phyloP scores from a whole-genome alignment of 208 protist species.

The Phytomonas francai region DNA sequence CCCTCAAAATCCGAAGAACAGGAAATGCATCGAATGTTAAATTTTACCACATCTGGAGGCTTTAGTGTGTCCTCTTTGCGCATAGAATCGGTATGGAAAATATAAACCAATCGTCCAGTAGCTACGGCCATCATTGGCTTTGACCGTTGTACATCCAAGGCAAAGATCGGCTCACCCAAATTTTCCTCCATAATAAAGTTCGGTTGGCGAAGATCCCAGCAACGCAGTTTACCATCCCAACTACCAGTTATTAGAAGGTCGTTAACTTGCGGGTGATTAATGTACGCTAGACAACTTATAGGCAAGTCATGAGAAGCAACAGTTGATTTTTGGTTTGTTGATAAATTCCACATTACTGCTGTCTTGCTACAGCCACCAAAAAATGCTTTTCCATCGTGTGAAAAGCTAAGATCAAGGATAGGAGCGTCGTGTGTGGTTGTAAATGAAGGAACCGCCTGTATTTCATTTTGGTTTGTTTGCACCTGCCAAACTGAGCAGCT shows the following conservation, averaged over 20 bases:
- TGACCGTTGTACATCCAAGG: conserved; percentile 52
- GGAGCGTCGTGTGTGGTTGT: conserved; percentile 38
- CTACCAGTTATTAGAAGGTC: conserved; percentile 76
- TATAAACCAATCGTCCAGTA: conserved; percentile 44
- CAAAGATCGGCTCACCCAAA: conserved; percentile 65
- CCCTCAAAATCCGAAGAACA: conserved; percentile 54
- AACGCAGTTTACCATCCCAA: conserved; percentile 80
- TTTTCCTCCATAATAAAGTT: conserved; percentile 56
- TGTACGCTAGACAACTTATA: conserved; percentile 60
- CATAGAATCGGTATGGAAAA: conserved; percentile 64
- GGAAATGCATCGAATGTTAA: conserved; percentile 58
- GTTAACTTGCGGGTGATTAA: conserved; percentile 22
- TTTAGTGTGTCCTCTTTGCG: conserved; percentile 39
- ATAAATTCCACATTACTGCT: conserved; percentile 71
- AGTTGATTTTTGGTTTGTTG: conserved; percentile 46
- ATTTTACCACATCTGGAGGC: conserved; percentile 49
- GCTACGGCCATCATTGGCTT: conserved; percentile 59
- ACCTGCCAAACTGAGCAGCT: conserved; percentile 77
- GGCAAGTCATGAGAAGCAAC: conserved; percentile 80
- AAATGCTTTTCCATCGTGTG: conserved; percentile 65
- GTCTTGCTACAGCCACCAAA: conserved; percentile 71
- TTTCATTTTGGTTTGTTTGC: conserved; percentile 13
- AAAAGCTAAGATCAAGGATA: conserved; percentile 58
- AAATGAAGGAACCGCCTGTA: conserved; percentile 36
- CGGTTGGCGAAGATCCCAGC: conserved; percentile 76